Evolutionary conservation across 2,329 filamentous ascomycete species (phyloP), one percentile per base, ranked within the genome.

Genomic region (Neopestalotiopsis sp.): DNA sequence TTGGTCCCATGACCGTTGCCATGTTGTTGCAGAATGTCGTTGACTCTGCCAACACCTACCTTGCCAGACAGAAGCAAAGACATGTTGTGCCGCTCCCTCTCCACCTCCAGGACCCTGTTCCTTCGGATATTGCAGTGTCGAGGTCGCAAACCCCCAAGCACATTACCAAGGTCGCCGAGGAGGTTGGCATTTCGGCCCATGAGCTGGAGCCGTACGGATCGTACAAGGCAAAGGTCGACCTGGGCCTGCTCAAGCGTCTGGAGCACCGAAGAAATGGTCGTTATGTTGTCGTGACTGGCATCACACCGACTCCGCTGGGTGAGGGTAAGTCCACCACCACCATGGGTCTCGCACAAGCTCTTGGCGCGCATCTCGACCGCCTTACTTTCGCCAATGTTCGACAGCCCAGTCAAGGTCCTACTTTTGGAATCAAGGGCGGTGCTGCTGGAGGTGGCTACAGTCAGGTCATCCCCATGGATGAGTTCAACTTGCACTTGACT

Each of bases 401-500:
- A 70, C 96, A 99, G 80, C 96, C 96, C 65, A 97, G 94, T 76
- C 96, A 98, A 84, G 96, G 96, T 4, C 96, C 96, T 68, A 99
- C 96, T 0, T 99, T 99, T 80, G 96, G 96, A 77, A 98, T 99
- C 87, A 99, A 99, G 87, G 96, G 96, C 71, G 96, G 96, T 76
- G 96, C 96, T 69, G 96, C 96, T 68, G 96, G 96, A 76, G 96
- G 96, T 80, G 96, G 96, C 52, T 99, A 98, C 89, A 97, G 94
- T 81, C 96, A 99, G 81, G 96, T 99, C 78, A 98, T 99, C 76
- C 96, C 96, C 69, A 99, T 99, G 96, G 96, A 99, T 76, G 96
- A 99, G 81, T 99, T 99, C 86, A 99, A 99, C 83, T 85, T 99
- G 78, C 96, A 99, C 81, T 84, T 99, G 76, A 99, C 96, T 67